A percentile compares a stretch with the other conserved stretches of the same genome.
Evolutionary conservation across 306 rosid species (phyloP).

Genomic region (Rosa persica): DNA sequence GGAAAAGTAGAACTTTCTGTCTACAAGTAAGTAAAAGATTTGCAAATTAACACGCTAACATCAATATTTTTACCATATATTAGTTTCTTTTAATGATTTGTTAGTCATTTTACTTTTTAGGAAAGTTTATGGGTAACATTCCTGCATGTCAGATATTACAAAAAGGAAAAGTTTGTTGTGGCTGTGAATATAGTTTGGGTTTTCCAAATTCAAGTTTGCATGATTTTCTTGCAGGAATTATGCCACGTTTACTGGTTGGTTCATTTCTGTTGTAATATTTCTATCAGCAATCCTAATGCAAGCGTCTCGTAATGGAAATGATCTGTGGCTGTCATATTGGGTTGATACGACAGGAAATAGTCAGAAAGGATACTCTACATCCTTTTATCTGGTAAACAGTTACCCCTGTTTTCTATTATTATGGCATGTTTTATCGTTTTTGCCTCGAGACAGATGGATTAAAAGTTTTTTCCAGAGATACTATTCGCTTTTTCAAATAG

Average conservation of each 20-base stretch:
- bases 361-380: constrained; percentile 54
- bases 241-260: constrained; percentile 76
- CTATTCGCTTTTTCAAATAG: neutral
- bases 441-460: neutral
- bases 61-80: neutral
- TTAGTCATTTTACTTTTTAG: too few species aligned
- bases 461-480: neutral
- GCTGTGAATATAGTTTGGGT: neutral
- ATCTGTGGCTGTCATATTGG: constrained; percentile 95
- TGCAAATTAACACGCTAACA: neutral
- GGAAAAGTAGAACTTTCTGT: constrained; percentile 83
- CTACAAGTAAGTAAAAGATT: constrained; percentile 60
- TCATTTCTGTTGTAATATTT: constrained; percentile 61
- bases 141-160: constrained; percentile 10
- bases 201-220: neutral
- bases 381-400: constrained; percentile 75
- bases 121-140: neutral
- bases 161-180: neutral
- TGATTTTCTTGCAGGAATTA: constrained; percentile 58
- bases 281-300: constrained; percentile 89
- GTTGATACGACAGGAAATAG: constrained; percentile 72
- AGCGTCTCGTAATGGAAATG: constrained; percentile 95
- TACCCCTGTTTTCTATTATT: constrained; percentile 11
- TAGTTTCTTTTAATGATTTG: neutral
- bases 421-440: constrained; percentile 4